Percentiles rank a stretch among this genome's conserved stretches.
Evolutionary conservation across 2,329 filamentous ascomycete species (phyloP).

Genomic region (Lithohypha guttulata): DNA sequence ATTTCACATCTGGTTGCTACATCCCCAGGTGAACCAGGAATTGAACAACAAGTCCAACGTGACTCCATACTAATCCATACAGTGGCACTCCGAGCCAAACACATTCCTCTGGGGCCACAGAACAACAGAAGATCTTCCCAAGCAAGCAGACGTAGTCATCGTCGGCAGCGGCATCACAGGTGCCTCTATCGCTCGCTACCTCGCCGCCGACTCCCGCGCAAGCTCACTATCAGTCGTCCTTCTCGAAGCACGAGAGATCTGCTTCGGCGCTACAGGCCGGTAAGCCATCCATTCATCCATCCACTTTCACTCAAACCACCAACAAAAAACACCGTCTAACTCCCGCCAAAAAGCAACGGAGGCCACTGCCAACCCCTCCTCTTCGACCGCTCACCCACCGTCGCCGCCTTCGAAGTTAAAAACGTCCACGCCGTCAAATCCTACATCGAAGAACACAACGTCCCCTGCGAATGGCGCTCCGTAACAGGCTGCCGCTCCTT

Average conservation of each 20-base stretch:
- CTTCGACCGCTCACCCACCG: conserved; percentile 13
- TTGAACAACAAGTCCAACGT: too few species aligned
- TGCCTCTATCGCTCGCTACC: conserved; percentile 26
- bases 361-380: conserved; percentile 34
- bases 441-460: conserved; percentile 14
- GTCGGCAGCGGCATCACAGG: conserved; percentile 33
- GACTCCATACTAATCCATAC: not conserved
- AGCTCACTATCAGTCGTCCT: conserved; percentile 26
- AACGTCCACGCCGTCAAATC: conserved; percentile 14
- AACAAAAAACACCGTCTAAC: too few species aligned
- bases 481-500: conserved; percentile 14
- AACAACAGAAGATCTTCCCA: conserved; percentile 17
- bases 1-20: not conserved
- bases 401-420: conserved; percentile 17
- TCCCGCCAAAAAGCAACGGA: too few species aligned
- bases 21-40: too few species aligned
- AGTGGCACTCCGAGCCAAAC: conserved; percentile 10
- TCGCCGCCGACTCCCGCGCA: conserved; percentile 19
- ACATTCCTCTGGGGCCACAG: conserved; percentile 6
- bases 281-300: too few species aligned
- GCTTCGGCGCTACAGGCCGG: not conserved
- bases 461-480: conserved; percentile 17
- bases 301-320: too few species aligned
- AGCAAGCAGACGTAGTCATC: conserved; percentile 26
- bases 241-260: conserved; percentile 30